Evolutionary conservation across 345 rosid species (phyloP).

Genomic region (Lumnitzera racemosa): DNA sequence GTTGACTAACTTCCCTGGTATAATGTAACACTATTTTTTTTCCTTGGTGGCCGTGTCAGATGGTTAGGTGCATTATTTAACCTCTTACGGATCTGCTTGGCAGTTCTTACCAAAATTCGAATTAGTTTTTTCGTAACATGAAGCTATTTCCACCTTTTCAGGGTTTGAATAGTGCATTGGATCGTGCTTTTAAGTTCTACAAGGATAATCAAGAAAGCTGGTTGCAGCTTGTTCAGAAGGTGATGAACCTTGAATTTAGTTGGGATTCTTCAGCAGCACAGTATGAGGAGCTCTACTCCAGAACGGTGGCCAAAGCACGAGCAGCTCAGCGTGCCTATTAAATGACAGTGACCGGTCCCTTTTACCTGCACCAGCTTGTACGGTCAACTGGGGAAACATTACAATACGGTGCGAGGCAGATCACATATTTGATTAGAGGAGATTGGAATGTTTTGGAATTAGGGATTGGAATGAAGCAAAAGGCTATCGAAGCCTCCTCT

Average conservation of each 20-base stretch:
- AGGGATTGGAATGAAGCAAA: too few species aligned
- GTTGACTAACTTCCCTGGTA: not conserved
- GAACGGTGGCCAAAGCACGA: constrained; percentile 64
- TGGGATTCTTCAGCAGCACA: constrained; percentile 79
- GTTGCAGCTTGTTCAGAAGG: constrained; percentile 62
- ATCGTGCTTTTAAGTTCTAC: constrained; percentile 61
- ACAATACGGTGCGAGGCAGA: too few species aligned
- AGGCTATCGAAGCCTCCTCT: too few species aligned
- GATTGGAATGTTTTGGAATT: too few species aligned
- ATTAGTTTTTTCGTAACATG: too few species aligned
- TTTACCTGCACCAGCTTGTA: not conserved
- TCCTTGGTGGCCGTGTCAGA: too few species aligned
- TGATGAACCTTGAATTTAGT: constrained; percentile 77
- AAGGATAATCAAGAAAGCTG: constrained; percentile 42
- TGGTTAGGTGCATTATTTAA: too few species aligned
- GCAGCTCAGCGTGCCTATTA: constrained; percentile 15
- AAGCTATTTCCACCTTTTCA: constrained; percentile 13
- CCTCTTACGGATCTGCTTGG: too few species aligned
- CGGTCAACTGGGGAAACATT: not conserved
- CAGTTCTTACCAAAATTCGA: too few species aligned
- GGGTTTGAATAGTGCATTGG: constrained; percentile 63
- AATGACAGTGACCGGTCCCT: not conserved
- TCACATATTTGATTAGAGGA: too few species aligned
- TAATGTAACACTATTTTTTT: not conserved
- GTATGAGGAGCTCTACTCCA: constrained; percentile 75